These are phyloP conservation scores for Cyclotella choctawhatcheeana DNA, from an alignment of 108 stramenopile species.

Conservation along the genomic window DNA sequence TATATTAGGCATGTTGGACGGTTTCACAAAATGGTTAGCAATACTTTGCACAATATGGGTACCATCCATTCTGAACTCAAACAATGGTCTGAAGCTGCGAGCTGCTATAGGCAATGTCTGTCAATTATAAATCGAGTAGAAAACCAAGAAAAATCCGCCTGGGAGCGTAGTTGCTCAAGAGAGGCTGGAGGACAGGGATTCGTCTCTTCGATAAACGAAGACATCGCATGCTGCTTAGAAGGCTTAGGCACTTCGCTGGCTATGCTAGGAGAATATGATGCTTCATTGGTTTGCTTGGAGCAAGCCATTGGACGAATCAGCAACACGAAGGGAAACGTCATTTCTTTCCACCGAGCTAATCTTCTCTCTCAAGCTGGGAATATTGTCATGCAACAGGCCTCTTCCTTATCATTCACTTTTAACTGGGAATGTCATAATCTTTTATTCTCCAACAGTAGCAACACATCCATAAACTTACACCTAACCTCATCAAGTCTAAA, in stretches of 20 bases:
- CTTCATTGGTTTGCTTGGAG: constrained; percentile 41
- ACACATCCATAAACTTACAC: constrained; percentile 24
- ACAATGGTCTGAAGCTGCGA: constrained; percentile 55
- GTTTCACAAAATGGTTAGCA: constrained; percentile 50
- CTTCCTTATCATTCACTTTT: constrained; percentile 20
- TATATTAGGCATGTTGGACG: constrained; percentile 54
- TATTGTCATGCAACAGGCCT: constrained; percentile 38
- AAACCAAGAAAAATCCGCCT: constrained; percentile 35
- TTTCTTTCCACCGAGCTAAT: too few species aligned
- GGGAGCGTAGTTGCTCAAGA: constrained; percentile 12
- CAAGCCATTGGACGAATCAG: constrained; percentile 34
- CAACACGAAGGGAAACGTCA: neutral
- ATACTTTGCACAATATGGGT: constrained; percentile 55
- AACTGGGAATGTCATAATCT: constrained; percentile 40
- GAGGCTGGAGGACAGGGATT: constrained; percentile 11
- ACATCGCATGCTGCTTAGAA: constrained; percentile 33
- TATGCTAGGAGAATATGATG: constrained; percentile 44
- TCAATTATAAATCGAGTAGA: constrained; percentile 45
- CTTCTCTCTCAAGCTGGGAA: constrained; percentile 43
- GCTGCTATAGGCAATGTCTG: constrained; percentile 52
- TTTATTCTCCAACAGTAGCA: constrained; percentile 27
- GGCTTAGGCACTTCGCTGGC: constrained; percentile 42
- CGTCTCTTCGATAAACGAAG: constrained; percentile 39
- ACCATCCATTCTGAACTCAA: constrained; percentile 54
- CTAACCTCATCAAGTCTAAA: constrained; percentile 25